Evolutionary conservation across 2,329 filamentous ascomycete species (phyloP).

Genomic region (Arthroderma sp.): DNA sequence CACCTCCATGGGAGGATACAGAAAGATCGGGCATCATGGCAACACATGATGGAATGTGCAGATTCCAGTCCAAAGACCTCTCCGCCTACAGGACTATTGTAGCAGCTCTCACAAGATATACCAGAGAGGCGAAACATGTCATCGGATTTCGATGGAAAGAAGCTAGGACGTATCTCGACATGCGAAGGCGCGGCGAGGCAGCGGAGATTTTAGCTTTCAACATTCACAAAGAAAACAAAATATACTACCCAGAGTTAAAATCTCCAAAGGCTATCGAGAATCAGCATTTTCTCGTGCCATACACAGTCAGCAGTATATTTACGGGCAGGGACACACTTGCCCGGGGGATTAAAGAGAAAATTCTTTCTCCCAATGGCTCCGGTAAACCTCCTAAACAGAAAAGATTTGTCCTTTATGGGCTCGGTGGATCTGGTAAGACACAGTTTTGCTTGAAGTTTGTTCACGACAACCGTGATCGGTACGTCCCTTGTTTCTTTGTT

Average conservation of each 20-base stretch:
- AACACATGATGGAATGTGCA: slow-evolving; percentile 20
- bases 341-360: slow-evolving; percentile 6
- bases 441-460: slow-evolving; percentile 27
- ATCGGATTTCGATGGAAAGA: background rate
- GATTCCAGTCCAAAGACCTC: slow-evolving; percentile 11
- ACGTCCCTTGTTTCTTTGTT: slow-evolving; percentile 3
- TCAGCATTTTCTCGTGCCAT: slow-evolving; percentile 13
- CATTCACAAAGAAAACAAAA: background rate
- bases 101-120: slow-evolving; percentile 11
- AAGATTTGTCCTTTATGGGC: slow-evolving; percentile 23
- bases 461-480: slow-evolving; percentile 21
- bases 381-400: slow-evolving; percentile 12
- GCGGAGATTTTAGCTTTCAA: background rate
- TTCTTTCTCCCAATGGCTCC: slow-evolving; percentile 4
- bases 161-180: background rate
- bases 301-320: slow-evolving; percentile 12
- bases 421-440: slow-evolving; percentile 30
- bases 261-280: slow-evolving; percentile 4
- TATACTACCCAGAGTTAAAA: background rate
- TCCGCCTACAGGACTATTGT: slow-evolving; percentile 17
- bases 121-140: background rate
- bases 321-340: slow-evolving; percentile 10
- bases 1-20: slow-evolving; percentile 23
- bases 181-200: no score
- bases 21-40: slow-evolving; percentile 23